A percentile compares a stretch with the other conserved stretches of the same genome.
Conservation (phyloP, 345 rosid genomes). For the Pseudoturritis turrita region DNA sequence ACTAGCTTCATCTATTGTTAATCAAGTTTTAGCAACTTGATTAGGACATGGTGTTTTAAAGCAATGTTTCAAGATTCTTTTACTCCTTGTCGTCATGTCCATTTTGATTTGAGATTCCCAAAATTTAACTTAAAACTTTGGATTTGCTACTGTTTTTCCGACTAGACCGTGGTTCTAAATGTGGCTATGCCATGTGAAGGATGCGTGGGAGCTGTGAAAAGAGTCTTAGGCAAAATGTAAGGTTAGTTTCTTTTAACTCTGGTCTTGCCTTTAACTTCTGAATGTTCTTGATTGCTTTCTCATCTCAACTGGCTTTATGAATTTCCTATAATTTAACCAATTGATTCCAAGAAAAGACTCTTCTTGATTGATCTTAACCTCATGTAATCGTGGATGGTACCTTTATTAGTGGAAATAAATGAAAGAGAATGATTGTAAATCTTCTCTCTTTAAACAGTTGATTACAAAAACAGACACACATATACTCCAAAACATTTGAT, state of each 20-base stretch:
- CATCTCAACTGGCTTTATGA: background rate
- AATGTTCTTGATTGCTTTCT: too few relatives aligned
- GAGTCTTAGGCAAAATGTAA: constrained; percentile 86
- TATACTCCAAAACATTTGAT: too few relatives aligned
- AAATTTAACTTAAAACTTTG: background rate
- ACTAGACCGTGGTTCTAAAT: constrained; percentile 75
- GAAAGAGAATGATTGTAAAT: too few relatives aligned
- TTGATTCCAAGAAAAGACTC: too few relatives aligned
- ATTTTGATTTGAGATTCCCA: background rate
- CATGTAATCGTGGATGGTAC: too few relatives aligned
- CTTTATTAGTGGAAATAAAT: too few relatives aligned
- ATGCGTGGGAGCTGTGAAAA: constrained; percentile 76
- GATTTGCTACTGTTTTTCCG: background rate
- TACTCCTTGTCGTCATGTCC: background rate
- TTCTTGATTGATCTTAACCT: too few relatives aligned
- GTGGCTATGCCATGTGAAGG: constrained; percentile 87
- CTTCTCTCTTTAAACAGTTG: too few relatives aligned
- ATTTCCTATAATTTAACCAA: background rate
- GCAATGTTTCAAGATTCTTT: background rate
- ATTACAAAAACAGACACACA: too few relatives aligned
- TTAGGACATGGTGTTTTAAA: background rate
- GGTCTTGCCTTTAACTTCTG: too few relatives aligned
- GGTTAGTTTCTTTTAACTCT: too few relatives aligned
- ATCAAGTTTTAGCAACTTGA: background rate
- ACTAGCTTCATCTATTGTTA: too few relatives aligned